Base-by-base conservation (phyloP, 768 basidiomycete species). In the Serpula lacrymans region DNA sequence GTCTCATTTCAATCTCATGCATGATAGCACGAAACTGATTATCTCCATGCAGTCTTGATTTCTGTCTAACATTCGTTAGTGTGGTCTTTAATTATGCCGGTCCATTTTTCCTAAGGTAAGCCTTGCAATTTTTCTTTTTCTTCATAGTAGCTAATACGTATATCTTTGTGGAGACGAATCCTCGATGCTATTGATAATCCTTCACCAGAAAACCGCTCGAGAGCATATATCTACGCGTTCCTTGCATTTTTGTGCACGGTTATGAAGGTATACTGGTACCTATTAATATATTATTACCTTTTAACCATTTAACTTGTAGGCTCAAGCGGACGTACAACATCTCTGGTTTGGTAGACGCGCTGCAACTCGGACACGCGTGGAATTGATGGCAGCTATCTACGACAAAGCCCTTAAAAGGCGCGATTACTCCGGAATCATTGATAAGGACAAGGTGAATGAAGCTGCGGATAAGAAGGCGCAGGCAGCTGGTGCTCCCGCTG, bases 321-420 rank as follows among this genome's bases (percentile, higher is more conserved):
- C 77, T 0, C 69, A 87, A 63, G 69, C 80, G 2, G 84, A 90
- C 49, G 63, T 83, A 3, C 82, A 84, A 42, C 86, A 88, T 55
- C 68, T 89, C 11, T 92, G 88, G 87, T 80, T 75, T 41, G 81
- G 84, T 16, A 77, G 92, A 31, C 78, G 89, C n/a, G 88, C 80
- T 1, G 57, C 71, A 0, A 84, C 83, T 1, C 72, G 87, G 17
- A 78, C 89, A 3, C 80, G 87, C 6, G 74, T 75, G 10, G 86
- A 88, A 62, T 73, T 94, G 13, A 92, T 89, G 82, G 81, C 87
- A 0, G 64, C 82, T 2, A 88, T 95, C 38, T 95, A 93, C 53
- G 86, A 91, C 59, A 96, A 96, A 58, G 77, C 90, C 1, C 63
- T 95, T 25, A 85, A 84, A 58, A 68, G 92, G 22, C 84, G 79